Evolutionary conservation across 108 stramenopile species (phyloP), one percentile per base, ranked within the genome.

Genomic region (Thalassiosira profunda): DNA sequence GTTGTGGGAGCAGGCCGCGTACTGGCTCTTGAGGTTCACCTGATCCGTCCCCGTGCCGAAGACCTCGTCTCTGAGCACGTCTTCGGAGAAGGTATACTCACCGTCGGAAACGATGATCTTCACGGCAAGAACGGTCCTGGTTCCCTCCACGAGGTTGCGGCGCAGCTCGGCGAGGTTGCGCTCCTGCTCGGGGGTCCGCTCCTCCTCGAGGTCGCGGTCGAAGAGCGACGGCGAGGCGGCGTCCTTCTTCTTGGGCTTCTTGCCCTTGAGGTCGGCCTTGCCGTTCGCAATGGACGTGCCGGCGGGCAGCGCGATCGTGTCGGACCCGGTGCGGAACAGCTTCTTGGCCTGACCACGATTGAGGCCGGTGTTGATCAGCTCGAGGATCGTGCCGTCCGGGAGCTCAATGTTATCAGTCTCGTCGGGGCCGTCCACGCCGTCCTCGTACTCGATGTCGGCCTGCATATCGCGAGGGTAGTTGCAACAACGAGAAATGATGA

Each of bases 1-100:
- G 5, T 29, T 31, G 31, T 56, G 37, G 45, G 60, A 62, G 64
- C 72, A 73, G 7, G 64, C 64, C 8, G n/a, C 41, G 63, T 63
- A 82, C 64, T 51, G 60, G 37, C 67, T 42, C 18, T 52, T 59
- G 36, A 85, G 62, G 47, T 77, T 65, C 4, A 60, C 12, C 17
- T 15, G 1, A 51, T 82, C 81, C 15, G 30, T 38, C 18, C 9
- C 42, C 15, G 40, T 66, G 2, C 82, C 80, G 67, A 81, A 82
- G 20, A 81, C 35, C n/a, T 59, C 42, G 58, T 70, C 59, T 7
- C 25, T 12, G 7, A 81, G 42, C 5, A 12, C 31, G 24, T 25
- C 26, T 25, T 25, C 43, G 8, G 3, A 18, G 31, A 33, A 46
- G 28, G 6, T 31, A 29, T 62, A 62, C 30, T 45, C 28, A 40